Percentiles rank a stretch among this genome's conserved stretches.
Evolutionary conservation across 106 monocot genomes (phyloP).

Genomic region (Apostasia ramifera): DNA sequence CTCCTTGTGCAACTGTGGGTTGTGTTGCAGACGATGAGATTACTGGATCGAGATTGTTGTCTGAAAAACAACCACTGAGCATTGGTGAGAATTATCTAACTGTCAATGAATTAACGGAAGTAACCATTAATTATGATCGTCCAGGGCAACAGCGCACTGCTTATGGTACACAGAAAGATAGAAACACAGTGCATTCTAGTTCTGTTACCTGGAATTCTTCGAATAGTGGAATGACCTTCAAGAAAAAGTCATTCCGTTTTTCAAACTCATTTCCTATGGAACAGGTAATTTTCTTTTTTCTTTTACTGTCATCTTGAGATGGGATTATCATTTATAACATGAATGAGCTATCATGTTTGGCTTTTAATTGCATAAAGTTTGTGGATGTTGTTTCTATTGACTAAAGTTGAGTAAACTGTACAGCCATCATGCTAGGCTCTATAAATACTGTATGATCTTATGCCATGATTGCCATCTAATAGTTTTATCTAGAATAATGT

Average conservation of each 20-base stretch:
- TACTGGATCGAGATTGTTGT: conserved; percentile 11
- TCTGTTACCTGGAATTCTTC: conserved; percentile 11
- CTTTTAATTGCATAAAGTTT: too few species aligned
- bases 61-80: conserved; percentile 17
- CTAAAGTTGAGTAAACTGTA: neutral
- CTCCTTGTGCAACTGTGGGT: conserved; percentile 10
- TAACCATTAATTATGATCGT: conserved; percentile 16
- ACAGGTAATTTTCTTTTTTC: conserved; percentile 29
- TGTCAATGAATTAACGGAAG: conserved; percentile 14
- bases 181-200: conserved; percentile 9
- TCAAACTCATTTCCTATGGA: conserved; percentile 75
- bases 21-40: conserved; percentile 15
- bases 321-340: neutral
- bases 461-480: too few species aligned
- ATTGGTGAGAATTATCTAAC: conserved; percentile 17
- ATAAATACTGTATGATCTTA: neutral
- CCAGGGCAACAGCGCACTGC: conserved; percentile 8
- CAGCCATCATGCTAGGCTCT: neutral
- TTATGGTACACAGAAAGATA: conserved; percentile 6
- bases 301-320: conserved; percentile 4
- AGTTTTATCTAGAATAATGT: too few species aligned
- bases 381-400: neutral
- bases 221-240: conserved; percentile 44
- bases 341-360: neutral
- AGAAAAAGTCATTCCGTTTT: conserved; percentile 64